phyloP scores from a whole-genome alignment of 495 filamentous ascomycete genomes.

The Astrothelium subdiscretum region DNA sequence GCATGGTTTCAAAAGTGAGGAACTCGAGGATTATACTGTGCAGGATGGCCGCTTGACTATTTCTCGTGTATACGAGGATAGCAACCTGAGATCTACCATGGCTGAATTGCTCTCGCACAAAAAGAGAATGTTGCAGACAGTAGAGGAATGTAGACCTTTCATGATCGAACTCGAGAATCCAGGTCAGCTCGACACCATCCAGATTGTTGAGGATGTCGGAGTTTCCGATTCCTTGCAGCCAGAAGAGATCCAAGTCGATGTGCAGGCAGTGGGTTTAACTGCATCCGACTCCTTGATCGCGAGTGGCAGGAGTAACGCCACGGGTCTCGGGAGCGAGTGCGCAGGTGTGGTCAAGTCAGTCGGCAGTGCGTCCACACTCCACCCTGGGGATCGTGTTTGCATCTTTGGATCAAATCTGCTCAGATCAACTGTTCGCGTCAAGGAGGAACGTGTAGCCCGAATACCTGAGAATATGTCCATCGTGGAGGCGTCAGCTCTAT shows the following conservation, averaged over 20 bases:
- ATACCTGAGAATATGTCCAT: conserved; percentile 9
- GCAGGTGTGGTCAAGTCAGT: neutral
- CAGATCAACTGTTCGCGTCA: neutral
- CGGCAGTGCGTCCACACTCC: neutral
- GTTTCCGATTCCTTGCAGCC: neutral
- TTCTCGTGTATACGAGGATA: neutral
- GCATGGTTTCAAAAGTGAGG: too few relatives aligned
- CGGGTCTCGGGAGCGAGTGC: conserved; percentile 1
- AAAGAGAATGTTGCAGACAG: neutral
- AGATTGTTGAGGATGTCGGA: neutral
- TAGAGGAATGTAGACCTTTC: neutral
- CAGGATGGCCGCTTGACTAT: neutral
- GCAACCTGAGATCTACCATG: neutral
- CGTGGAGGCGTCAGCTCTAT: conserved; percentile 25
- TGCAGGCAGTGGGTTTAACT: neutral
- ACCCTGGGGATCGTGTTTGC: neutral
- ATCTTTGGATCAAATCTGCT: neutral
- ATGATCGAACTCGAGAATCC: neutral
- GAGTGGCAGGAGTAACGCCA: neutral
- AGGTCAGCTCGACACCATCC: neutral
- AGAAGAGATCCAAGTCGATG: conserved; percentile 6
- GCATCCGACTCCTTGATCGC: neutral
- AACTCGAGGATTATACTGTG: neutral
- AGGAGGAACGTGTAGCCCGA: neutral
- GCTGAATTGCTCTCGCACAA: neutral